A percentile compares a stretch with the other conserved stretches of the same genome.
Conservation (phyloP, 2,329 filamentous ascomycete genomes). For the Cyphellophora europaea region DNA sequence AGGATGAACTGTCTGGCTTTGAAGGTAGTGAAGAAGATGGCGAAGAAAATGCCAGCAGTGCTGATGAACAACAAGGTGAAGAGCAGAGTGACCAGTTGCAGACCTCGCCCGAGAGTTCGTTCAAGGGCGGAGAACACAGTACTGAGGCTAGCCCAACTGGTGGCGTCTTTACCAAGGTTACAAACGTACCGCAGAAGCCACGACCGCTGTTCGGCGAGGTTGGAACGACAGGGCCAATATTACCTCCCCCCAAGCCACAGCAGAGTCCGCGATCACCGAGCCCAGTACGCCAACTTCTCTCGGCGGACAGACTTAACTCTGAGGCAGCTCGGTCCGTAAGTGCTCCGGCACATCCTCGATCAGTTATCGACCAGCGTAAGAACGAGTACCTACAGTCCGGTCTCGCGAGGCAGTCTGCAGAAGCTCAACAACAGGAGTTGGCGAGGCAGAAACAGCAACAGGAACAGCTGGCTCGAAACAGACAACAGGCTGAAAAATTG, state of each 20-base stretch:
- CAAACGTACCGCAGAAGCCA: conserved; percentile 19
- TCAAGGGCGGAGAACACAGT: conserved; percentile 28
- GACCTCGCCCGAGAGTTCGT: conserved; percentile 35
- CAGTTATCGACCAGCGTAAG: conserved; percentile 31
- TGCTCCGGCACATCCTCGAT: conserved; percentile 28
- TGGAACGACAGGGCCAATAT: conserved; percentile 23
- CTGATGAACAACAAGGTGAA: conserved; percentile 14
- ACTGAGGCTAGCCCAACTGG: conserved; percentile 28
- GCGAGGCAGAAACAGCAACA: conserved; percentile 14
- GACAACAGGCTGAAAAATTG: conserved; percentile 20
- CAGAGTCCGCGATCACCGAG: conserved; percentile 36
- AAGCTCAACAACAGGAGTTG: conserved; percentile 13
- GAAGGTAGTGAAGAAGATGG: conserved; percentile 37
- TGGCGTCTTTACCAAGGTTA: conserved; percentile 30
- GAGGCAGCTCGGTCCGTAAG: conserved; percentile 28
- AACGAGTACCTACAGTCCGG: conserved; percentile 22
- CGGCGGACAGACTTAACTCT: conserved; percentile 22
- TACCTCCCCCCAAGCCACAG: conserved; percentile 27
- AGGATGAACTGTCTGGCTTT: conserved; percentile 22
- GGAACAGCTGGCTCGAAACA: conserved; percentile 11
- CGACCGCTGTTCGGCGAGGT: conserved; percentile 36
- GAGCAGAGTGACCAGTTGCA: conserved; percentile 26
- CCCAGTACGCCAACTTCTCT: conserved; percentile 28
- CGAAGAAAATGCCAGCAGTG: conserved; percentile 28
- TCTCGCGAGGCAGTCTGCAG: conserved; percentile 14